phyloP scores from a whole-genome alignment of 2,329 filamentous ascomycete genomes.

The Aspergillus japonicus region DNA sequence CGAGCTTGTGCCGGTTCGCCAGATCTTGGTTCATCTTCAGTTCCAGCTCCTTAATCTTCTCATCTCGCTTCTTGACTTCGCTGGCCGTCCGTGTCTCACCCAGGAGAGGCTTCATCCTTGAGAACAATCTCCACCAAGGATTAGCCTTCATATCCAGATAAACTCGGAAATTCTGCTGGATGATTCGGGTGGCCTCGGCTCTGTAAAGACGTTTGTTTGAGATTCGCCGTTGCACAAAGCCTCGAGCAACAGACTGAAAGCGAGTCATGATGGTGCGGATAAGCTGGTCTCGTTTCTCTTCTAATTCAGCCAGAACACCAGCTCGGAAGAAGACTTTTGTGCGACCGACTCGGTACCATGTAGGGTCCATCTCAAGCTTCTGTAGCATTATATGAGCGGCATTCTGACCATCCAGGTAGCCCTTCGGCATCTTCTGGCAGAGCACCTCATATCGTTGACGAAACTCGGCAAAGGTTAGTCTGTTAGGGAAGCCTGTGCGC shows the following conservation, averaged over 20 bases:
- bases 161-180: slow-evolving; percentile 89
- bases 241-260: slow-evolving; percentile 89
- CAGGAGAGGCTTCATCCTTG: slow-evolving; percentile 91
- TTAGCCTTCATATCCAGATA: slow-evolving; percentile 88
- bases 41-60: slow-evolving; percentile 85
- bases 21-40: slow-evolving; percentile 77
- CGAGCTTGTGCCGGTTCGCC: slow-evolving; percentile 72
- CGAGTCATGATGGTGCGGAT: slow-evolving; percentile 91
- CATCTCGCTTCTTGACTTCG: slow-evolving; percentile 92
- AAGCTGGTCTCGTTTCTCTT: slow-evolving; percentile 89
- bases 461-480: slow-evolving; percentile 89
- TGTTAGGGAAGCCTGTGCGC: slow-evolving; percentile 92
- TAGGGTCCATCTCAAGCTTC: slow-evolving; percentile 78
- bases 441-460: slow-evolving; percentile 94
- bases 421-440: slow-evolving; percentile 81
- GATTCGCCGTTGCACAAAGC: slow-evolving; percentile 82
- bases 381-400: slow-evolving; percentile 84
- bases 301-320: slow-evolving; percentile 90
- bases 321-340: slow-evolving; percentile 98
- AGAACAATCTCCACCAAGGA: slow-evolving; percentile 96
- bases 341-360: slow-evolving; percentile 87
- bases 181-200: slow-evolving; percentile 89
- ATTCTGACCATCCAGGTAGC: slow-evolving; percentile 85
- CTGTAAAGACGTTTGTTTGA: slow-evolving; percentile 93
- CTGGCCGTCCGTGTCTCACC: slow-evolving; percentile 87